Evolutionary conservation across 768 basidiomycete species (phyloP).

Genomic region (Lactarius pseudohatsudake): DNA sequence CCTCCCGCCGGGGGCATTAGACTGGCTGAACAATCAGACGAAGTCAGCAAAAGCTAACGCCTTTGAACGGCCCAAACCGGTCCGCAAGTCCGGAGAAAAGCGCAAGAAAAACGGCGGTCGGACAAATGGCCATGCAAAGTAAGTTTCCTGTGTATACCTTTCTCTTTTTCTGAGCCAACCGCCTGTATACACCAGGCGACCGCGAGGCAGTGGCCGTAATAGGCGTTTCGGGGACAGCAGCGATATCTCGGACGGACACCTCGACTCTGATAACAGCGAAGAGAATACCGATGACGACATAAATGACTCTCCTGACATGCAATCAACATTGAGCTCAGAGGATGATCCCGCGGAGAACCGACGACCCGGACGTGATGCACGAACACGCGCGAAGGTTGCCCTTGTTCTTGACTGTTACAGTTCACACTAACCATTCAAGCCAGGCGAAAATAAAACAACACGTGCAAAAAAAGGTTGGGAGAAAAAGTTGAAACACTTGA

Average conservation of each 20-base stretch:
- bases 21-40: slow-evolving; percentile 55
- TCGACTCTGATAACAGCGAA: slow-evolving; percentile 27
- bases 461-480: slow-evolving; percentile 29
- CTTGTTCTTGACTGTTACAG: not conserved
- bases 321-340: slow-evolving; percentile 25
- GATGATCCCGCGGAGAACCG: slow-evolving; percentile 30
- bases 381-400: slow-evolving; percentile 38
- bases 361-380: slow-evolving; percentile 35
- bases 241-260: slow-evolving; percentile 34
- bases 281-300: slow-evolving; percentile 27
- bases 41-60: slow-evolving; percentile 36
- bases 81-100: slow-evolving; percentile 56
- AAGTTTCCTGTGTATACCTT: slow-evolving; percentile 24
- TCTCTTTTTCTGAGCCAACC: slow-evolving; percentile 10
- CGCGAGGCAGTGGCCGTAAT: slow-evolving; percentile 31
- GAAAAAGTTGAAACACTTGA: slow-evolving; percentile 8
- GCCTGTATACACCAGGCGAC: slow-evolving; percentile 18
- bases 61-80: slow-evolving; percentile 37
- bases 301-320: slow-evolving; percentile 15
- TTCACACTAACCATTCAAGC: not conserved
- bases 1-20: slow-evolving; percentile 56
- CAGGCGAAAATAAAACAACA: slow-evolving; percentile 37
- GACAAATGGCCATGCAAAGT: slow-evolving; percentile 53
- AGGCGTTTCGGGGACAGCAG: slow-evolving; percentile 34
- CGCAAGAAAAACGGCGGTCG: slow-evolving; percentile 51